phyloP scores from a whole-genome alignment of 352 stramenopile genomes.

The Globisporangium sylvaticum region DNA sequence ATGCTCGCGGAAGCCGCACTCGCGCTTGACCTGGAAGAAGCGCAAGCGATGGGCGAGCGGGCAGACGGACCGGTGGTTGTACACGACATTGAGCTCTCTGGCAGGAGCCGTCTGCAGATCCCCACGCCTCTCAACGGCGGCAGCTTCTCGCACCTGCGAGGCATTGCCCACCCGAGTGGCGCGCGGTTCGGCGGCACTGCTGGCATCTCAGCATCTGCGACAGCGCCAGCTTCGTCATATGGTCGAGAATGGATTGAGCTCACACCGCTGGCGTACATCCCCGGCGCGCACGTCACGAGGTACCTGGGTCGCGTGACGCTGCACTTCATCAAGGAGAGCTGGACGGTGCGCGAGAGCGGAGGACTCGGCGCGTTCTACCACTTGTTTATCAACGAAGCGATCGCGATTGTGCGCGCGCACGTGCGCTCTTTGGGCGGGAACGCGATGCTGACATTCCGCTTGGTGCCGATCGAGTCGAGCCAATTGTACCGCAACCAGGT shows the following conservation, averaged over 20 bases:
- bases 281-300: conserved; percentile 54
- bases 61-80: conserved; percentile 15
- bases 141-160: conserved; percentile 37
- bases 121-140: conserved; percentile 32
- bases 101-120: conserved; percentile 35
- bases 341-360: conserved; percentile 84
- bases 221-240: conserved; percentile 20
- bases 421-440: conserved; percentile 81
- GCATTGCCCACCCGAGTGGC: conserved; percentile 14
- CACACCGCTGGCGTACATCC: conserved; percentile 78
- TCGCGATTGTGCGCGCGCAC: conserved; percentile 82
- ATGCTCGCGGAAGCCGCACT: conserved; percentile 43
- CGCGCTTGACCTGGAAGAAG: conserved; percentile 34
- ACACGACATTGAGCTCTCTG: conserved; percentile 39
- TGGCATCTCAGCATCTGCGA: neutral
- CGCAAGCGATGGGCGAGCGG: conserved; percentile 17
- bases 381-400: conserved; percentile 84
- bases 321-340: conserved; percentile 90
- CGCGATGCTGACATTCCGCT: conserved; percentile 82
- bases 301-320: conserved; percentile 86
- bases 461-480: conserved; percentile 86
- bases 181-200: conserved; percentile 14
- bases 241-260: conserved; percentile 83
- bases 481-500: conserved; percentile 87
- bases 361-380: conserved; percentile 85